These are phyloP conservation scores for Bipolaris sorokiniana DNA, from an alignment of 2,329 filamentous ascomycete genomes.

Conservation along the genomic window DNA sequence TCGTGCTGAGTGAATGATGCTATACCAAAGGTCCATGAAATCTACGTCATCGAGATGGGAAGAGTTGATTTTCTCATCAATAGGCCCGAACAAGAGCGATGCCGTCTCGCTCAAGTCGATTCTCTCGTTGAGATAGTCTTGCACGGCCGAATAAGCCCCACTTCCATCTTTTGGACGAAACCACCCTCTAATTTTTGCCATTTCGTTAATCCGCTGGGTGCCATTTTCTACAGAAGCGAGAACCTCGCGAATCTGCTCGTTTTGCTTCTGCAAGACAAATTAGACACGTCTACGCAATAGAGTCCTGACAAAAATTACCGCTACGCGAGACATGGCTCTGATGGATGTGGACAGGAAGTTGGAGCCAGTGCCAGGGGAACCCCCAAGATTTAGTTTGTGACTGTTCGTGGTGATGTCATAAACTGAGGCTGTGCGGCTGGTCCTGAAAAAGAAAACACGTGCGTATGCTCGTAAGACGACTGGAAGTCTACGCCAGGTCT, in stretches of 20 bases:
- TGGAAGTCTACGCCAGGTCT: constrained; percentile 3
- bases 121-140: constrained; percentile 29
- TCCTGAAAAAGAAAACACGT: constrained; percentile 8
- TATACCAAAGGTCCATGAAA: constrained; percentile 39
- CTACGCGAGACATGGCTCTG: constrained; percentile 13
- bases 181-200: constrained; percentile 40
- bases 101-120: constrained; percentile 22
- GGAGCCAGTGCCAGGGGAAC: background rate
- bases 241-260: constrained; percentile 25
- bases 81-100: constrained; percentile 29
- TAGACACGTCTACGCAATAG: background rate
- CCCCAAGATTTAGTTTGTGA: constrained; percentile 3
- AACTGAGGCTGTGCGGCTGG: background rate
- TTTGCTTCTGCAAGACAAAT: constrained; percentile 24
- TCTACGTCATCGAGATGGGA: constrained; percentile 25
- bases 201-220: constrained; percentile 35
- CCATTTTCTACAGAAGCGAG: constrained; percentile 24
- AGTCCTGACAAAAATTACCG: constrained; percentile 7
- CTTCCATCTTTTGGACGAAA: constrained; percentile 35
- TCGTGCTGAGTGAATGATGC: constrained; percentile 40
- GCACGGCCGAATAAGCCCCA: constrained; percentile 29
- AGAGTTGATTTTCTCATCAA: constrained; percentile 34
- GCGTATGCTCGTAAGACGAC: constrained; percentile 2
- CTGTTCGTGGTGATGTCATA: constrained; percentile 13
- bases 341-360: constrained; percentile 1